Evolutionary conservation across 805 yeast species (phyloP), one percentile per base, ranked within the genome.

Genomic region (Wickerhamiella australiensis): DNA sequence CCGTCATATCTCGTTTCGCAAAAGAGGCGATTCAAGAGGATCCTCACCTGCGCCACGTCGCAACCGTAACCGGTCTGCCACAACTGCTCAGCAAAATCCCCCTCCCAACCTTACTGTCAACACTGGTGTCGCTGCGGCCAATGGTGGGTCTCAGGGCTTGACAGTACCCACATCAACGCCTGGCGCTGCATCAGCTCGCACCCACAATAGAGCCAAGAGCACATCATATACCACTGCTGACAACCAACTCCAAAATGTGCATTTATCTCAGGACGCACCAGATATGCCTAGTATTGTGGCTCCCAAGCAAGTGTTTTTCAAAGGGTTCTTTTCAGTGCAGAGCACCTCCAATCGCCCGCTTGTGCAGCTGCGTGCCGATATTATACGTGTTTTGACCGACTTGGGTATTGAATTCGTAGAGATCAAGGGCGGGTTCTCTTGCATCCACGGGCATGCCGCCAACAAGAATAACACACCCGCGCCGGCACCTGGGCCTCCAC

Each of bases 231-330:
- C 56, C n/a, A n/a, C n/a, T 25, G 55, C 54, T 29, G 50, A 52
- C 33, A 15, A 20, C 3, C 54, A 37, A 5, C 17, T 55, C 15
- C 18, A 27, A 17, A 35, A 36, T 40, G 41, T 25, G 21, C 49
- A 20, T 17, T n/a, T 12, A 21, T 22, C 43, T 18, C 42, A 25
- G 47, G 35, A 37, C 15, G 26, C 27, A 87, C 94, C 12, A 76
- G 77, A 81, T 2, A 87, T 88, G 96, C 95, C 94, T 23, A 86
- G 96, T 0, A 86, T 90, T 63, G 96, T 88, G 61, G 85, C 79
- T 61, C 95, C 96, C 53, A 82, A 82, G 67, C 88, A 95, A 1
- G 74, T 88, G 56, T 87, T 86, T 69, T 73, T 88, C 63, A 85
- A 87, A 62, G 96, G 96, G 1, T 88, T 90, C 61, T 88, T 88